Base-by-base conservation (phyloP, 257 asterid genomes). In the Nyctanthes arbortristis region DNA sequence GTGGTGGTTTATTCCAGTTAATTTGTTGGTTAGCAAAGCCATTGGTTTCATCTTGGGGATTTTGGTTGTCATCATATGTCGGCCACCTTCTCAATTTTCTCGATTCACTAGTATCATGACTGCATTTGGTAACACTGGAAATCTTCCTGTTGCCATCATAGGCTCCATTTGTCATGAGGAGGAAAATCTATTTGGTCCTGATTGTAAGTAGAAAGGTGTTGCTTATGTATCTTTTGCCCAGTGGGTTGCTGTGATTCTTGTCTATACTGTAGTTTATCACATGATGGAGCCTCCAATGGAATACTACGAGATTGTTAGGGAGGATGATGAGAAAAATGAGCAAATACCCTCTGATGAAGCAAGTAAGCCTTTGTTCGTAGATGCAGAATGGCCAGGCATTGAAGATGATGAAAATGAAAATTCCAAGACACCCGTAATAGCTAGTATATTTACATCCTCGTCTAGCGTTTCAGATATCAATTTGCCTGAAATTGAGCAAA, bases 1-100 rank as follows among this genome's bases (percentile, higher is more conserved):
- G 11, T 82, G 84, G 87, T 82, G 87, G 84, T 78, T 78, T 58
- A 82, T 78, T 36, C 87, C 84, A 0, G 72, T 78, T 20, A 78
- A 78, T 69, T 84, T 81, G 40, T 45, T 78, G n/a, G 16, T 82
- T 34, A 82, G 84, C 63, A 81, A 75, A 8, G 27, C 65, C 16
- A 47, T 75, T 7, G 84, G 87, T 70, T 71, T 74, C 27, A 9
- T 76, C 1, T 66, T 79, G 67, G 84, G 87, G 62, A 18, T 76
- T 24, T 62, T 82, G 28, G 84, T 78, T 20, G 82, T 79, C 28
- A 10, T 65, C 67, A 63, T 74, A 54, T 78, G 82, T 54, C 77
- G 68, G 62, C 82, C 82, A 1, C 82, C 82, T 66, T 70, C 78
- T 12, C 77, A 81, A 49, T 79, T 60, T 29, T 56, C 68, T 63